These are phyloP conservation scores for Claviceps capensis DNA, from an alignment of 2,329 filamentous ascomycete species.

Conservation along the genomic window DNA sequence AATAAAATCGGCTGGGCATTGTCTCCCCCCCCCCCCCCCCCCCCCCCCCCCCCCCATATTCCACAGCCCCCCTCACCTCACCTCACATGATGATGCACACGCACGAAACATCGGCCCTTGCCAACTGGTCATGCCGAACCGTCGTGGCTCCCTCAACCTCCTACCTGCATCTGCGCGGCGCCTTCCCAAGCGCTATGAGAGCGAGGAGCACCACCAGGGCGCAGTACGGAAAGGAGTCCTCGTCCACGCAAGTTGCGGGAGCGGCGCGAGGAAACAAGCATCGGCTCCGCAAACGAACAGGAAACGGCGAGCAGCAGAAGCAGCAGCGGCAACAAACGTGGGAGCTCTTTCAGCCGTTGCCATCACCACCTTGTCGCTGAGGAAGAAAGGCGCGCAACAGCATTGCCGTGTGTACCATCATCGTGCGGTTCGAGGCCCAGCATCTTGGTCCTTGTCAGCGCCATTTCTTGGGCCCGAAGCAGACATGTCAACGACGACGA, in stretches of 20 bases:
- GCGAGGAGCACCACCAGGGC: background rate
- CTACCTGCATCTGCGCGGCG: slow-evolving; percentile 2
- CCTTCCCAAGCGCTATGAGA: background rate
- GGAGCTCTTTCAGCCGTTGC: background rate
- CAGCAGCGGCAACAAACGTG: background rate
- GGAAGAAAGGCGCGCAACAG: background rate
- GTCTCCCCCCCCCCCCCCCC: background rate
- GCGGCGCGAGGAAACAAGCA: background rate
- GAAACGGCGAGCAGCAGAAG: background rate
- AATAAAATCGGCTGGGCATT: too few relatives aligned
- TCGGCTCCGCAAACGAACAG: background rate
- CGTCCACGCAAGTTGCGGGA: background rate
- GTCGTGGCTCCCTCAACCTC: background rate
- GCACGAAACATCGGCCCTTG: background rate
- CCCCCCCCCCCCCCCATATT: background rate
- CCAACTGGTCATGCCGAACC: background rate
- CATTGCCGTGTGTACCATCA: background rate
- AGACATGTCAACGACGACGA: background rate
- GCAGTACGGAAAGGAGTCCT: background rate
- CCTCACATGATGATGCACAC: too few relatives aligned
- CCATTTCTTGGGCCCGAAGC: background rate
- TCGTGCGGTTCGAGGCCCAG: background rate
- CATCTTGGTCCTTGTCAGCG: background rate
- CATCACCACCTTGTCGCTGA: background rate
- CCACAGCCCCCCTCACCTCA: background rate